phyloP scores from a whole-genome alignment of 2,329 filamentous ascomycete genomes.

The Magnaporthiopsis rhizophila region DNA sequence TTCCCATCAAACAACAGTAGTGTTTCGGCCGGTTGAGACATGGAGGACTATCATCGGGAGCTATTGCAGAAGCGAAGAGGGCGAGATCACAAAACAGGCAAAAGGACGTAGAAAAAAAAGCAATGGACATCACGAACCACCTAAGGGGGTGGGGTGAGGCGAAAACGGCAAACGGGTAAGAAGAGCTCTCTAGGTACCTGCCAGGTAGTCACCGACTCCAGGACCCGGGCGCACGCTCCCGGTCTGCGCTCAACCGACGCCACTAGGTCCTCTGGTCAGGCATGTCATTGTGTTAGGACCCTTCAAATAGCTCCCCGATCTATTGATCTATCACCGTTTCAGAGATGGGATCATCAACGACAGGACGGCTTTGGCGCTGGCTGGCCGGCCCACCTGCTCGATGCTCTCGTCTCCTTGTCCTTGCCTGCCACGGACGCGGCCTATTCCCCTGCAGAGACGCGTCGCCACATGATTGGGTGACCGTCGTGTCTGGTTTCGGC shows the following conservation, averaged over 20 bases:
- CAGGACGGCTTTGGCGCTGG: too few relatives aligned
- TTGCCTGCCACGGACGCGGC: background rate
- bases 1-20: background rate
- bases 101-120: background rate
- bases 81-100: background rate
- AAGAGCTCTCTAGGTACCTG: background rate
- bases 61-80: background rate
- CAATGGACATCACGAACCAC: background rate
- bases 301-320: background rate
- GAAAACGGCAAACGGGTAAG: background rate
- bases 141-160: background rate
- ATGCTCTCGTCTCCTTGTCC: background rate
- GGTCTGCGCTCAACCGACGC: background rate
- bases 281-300: background rate
- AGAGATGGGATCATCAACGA: background rate
- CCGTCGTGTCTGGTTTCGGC: background rate
- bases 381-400: too few relatives aligned
- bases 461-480: background rate
- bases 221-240: too few relatives aligned
- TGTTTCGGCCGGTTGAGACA: background rate
- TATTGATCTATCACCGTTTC: background rate
- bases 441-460: background rate
- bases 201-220: too few relatives aligned
- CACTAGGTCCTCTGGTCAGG: background rate
- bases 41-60: background rate